phyloP scores from a whole-genome alignment of 169 alveolate genomes.

The Toxoplasma gondii region DNA sequence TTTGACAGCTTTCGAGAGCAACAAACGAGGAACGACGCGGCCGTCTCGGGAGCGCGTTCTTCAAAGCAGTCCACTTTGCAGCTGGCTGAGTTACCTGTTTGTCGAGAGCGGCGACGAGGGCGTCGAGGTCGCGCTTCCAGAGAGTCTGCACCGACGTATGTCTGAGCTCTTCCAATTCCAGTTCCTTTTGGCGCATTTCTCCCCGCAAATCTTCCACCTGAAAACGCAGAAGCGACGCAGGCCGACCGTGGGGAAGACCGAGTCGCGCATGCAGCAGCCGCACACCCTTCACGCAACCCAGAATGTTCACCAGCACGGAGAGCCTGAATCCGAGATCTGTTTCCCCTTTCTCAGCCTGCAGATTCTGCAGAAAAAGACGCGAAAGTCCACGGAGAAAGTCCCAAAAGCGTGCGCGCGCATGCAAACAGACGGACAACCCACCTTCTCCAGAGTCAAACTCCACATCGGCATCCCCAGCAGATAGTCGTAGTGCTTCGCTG shows the following conservation, averaged over 20 bases:
- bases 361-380: too few species aligned
- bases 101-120: constrained; percentile 59
- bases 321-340: too few species aligned
- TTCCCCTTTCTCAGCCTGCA: too few species aligned
- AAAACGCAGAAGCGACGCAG: background rate
- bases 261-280: background rate
- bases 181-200: constrained; percentile 65
- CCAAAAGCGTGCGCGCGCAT: background rate
- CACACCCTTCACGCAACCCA: too few species aligned
- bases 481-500: constrained; percentile 88
- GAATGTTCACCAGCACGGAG: too few species aligned
- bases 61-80: too few species aligned
- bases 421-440: constrained; percentile 45
- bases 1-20: background rate
- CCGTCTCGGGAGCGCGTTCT: too few species aligned
- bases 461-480: constrained; percentile 95
- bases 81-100: constrained; percentile 59
- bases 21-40: too few species aligned
- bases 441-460: constrained; percentile 94
- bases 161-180: constrained; percentile 60
- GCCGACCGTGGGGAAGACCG: background rate
- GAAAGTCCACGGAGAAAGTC: background rate
- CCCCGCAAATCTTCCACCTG: constrained; percentile 69
- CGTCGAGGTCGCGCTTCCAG: constrained; percentile 71
- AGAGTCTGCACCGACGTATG: constrained; percentile 65